A percentile compares a stretch with the other conserved stretches of the same genome.
phyloP scores from a whole-genome alignment of 2,329 filamentous ascomycete species.

The Cladosporium sp. region DNA sequence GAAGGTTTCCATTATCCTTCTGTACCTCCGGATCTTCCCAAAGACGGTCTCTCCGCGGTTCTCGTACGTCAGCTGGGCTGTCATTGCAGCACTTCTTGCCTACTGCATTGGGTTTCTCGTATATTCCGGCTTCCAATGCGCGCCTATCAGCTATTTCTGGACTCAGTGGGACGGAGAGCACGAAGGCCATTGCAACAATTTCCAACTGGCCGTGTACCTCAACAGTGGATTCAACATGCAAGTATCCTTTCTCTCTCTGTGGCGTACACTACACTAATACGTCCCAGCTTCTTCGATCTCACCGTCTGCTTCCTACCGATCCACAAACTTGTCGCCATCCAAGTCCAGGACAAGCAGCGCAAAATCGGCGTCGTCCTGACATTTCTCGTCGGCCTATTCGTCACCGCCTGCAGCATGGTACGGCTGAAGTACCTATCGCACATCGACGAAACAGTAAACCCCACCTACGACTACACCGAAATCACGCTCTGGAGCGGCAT shows the following conservation, averaged over 20 bases:
- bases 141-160: constrained; percentile 1
- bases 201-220: neutral
- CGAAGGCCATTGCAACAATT: neutral
- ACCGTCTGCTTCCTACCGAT: neutral
- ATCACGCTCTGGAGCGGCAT: constrained; percentile 26
- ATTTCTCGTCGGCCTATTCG: constrained; percentile 23
- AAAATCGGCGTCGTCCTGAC: neutral
- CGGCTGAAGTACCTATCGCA: constrained; percentile 20
- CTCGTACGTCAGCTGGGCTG: neutral
- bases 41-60: neutral
- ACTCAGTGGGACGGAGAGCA: constrained; percentile 8
- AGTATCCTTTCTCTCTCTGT: neutral
- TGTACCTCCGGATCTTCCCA: neutral
- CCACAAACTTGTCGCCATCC: neutral
- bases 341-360: neutral
- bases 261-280: neutral
- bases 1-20: constrained; percentile 10
- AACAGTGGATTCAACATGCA: neutral
- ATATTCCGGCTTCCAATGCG: neutral
- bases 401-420: constrained; percentile 25
- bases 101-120: neutral
- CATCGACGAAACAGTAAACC: constrained; percentile 20
- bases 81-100: neutral
- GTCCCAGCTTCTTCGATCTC: neutral
- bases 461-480: constrained; percentile 26